These are phyloP conservation scores for Chondrus crispus DNA, from an alignment of 23 red algal species.

Conservation along the genomic window DNA sequence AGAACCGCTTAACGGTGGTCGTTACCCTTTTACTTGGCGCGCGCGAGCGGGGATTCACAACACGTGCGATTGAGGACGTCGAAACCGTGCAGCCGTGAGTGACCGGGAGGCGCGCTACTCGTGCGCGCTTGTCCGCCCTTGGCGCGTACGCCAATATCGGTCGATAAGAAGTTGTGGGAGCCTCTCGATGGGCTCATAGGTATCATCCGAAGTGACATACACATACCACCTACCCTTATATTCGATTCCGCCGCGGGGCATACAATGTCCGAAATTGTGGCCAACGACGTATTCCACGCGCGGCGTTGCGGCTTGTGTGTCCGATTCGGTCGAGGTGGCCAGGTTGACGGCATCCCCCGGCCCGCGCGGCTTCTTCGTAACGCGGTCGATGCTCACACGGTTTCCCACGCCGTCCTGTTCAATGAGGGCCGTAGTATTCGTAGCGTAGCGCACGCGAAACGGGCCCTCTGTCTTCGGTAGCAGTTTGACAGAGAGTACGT, in stretches of 20 bases:
- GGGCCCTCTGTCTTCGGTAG: not conserved
- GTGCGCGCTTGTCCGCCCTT: too few relatives aligned
- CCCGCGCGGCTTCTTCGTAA: not conserved
- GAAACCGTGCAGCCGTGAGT: too few relatives aligned
- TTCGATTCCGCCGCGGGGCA: not conserved
- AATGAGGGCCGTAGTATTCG: not conserved
- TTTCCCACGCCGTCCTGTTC: not conserved
- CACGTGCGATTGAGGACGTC: too few relatives aligned
- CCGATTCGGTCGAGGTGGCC: not conserved
- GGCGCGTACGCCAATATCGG: not conserved
- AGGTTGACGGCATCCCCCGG: not conserved
- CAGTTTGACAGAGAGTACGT: too few relatives aligned
- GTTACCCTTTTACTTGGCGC: too few relatives aligned
- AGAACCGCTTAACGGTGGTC: too few relatives aligned
- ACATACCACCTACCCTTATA: not conserved
- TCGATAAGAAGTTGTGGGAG: not conserved
- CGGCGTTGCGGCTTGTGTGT: not conserved
- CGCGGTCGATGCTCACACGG: not conserved
- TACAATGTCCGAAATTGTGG: not conserved
- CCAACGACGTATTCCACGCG: not conserved
- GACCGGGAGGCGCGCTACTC: too few relatives aligned
- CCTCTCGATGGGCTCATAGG: not conserved
- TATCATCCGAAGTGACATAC: not conserved
- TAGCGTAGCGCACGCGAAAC: not conserved
- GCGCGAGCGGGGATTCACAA: too few relatives aligned